Conservation (phyloP, 306 rosid species). For the Adenanthera pavonina region DNA sequence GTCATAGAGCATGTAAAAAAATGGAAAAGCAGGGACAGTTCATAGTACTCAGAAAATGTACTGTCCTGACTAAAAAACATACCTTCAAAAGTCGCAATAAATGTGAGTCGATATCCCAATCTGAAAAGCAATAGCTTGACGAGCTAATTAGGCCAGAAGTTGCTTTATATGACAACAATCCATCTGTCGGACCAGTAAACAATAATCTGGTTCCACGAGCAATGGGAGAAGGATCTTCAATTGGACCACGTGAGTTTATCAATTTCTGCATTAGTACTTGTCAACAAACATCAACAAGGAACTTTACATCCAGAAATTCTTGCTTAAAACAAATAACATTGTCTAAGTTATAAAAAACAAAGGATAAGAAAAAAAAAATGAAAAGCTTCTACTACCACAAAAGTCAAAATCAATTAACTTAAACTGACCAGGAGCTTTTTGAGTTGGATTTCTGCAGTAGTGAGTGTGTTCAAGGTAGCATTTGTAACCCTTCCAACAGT, state of each 20-base stretch:
- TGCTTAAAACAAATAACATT: slow-evolving; percentile 13
- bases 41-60: neutral
- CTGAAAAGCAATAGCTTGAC: slow-evolving; percentile 82
- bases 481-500: slow-evolving; percentile 65
- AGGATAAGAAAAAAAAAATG: slow-evolving; percentile 23
- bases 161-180: slow-evolving; percentile 78
- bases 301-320: slow-evolving; percentile 23
- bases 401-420: slow-evolving; percentile 45
- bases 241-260: slow-evolving; percentile 84
- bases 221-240: slow-evolving; percentile 95
- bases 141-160: slow-evolving; percentile 73
- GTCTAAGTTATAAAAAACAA: slow-evolving; percentile 7
- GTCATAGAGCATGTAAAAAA: neutral
- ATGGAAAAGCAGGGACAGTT: slow-evolving; percentile 13
- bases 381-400: slow-evolving; percentile 23
- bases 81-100: slow-evolving; percentile 88
- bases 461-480: slow-evolving; percentile 72
- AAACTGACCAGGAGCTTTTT: slow-evolving; percentile 89
- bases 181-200: slow-evolving; percentile 78
- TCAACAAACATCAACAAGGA: slow-evolving; percentile 52
- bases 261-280: slow-evolving; percentile 80
- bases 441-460: slow-evolving; percentile 69
- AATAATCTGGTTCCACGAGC: slow-evolving; percentile 69
- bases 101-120: slow-evolving; percentile 78
- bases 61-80: slow-evolving; percentile 19